phyloP scores from a whole-genome alignment of 257 asterid species.

The Solanum appendiculatum region DNA sequence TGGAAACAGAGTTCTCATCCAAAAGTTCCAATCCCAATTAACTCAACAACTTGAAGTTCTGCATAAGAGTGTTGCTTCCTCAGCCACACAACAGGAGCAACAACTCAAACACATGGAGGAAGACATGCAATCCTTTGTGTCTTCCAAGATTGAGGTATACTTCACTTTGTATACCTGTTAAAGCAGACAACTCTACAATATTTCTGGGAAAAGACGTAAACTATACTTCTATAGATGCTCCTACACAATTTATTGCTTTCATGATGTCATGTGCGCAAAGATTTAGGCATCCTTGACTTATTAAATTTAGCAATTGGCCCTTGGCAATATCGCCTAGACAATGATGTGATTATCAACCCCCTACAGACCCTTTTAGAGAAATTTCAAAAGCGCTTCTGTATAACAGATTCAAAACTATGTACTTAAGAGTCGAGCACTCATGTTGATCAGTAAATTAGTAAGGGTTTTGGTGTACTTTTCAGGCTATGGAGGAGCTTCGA shows the following conservation, averaged over 20 bases:
- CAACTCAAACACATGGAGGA: conserved; percentile 89
- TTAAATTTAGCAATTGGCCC: not conserved
- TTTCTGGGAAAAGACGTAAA: not conserved
- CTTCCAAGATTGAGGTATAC: conserved; percentile 75
- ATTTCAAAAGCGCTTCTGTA: not conserved
- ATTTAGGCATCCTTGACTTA: not conserved
- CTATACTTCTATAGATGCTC: not conserved
- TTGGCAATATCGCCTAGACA: not conserved
- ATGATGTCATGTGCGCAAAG: not conserved
- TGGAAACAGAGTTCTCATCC: conserved; percentile 69
- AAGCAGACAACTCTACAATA: not conserved
- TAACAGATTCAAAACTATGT: not conserved
- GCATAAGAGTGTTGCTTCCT: conserved; percentile 78
- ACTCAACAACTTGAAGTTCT: conserved; percentile 79
- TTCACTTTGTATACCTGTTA: not conserved
- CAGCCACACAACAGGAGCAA: conserved; percentile 83
- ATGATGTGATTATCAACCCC: not conserved
- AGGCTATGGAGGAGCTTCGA: conserved; percentile 94
- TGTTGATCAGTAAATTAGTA: not conserved
- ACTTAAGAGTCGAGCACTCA: not conserved
- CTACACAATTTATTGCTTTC: not conserved
- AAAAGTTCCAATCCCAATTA: conserved; percentile 71
- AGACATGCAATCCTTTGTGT: conserved; percentile 89
- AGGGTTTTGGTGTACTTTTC: conserved; percentile 2
- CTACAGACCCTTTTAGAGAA: not conserved